These are phyloP conservation scores for Flagelloscypha sp. DNA, from an alignment of 768 basidiomycete genomes.

Conservation along the genomic window DNA sequence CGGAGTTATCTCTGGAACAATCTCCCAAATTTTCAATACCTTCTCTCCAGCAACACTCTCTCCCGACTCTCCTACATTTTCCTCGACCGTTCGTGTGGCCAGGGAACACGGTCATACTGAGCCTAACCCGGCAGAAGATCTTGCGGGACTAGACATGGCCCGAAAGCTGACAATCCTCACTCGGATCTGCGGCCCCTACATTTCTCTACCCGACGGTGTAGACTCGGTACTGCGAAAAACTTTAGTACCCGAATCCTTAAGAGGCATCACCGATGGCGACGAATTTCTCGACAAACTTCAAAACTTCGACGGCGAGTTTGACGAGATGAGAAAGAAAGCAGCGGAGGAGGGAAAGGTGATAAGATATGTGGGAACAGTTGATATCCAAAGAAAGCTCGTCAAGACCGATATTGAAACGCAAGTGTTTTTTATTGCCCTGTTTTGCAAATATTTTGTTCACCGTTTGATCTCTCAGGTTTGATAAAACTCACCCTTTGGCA, in stretches of 20 bases:
- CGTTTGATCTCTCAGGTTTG: constrained; percentile 37
- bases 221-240: constrained; percentile 53
- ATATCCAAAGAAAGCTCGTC: constrained; percentile 42
- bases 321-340: constrained; percentile 46
- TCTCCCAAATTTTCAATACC: constrained; percentile 75
- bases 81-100: constrained; percentile 57
- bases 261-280: constrained; percentile 36
- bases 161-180: constrained; percentile 71
- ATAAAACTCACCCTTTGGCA: constrained; percentile 65
- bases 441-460: background rate
- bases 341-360: constrained; percentile 51
- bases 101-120: constrained; percentile 71
- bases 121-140: constrained; percentile 67
- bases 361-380: constrained; percentile 66
- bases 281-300: constrained; percentile 51
- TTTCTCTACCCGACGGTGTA: constrained; percentile 46
- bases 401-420: constrained; percentile 60
- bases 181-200: too few relatives aligned
- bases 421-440: constrained; percentile 19
- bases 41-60: constrained; percentile 45
- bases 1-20: constrained; percentile 67
- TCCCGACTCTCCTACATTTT: constrained; percentile 45
- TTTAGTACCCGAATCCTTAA: constrained; percentile 50
- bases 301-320: constrained; percentile 53
- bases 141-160: constrained; percentile 70